Evolutionary conservation across 164 flowering plant genomes (phyloP).

Genomic region (Tinospora cordifolia): DNA sequence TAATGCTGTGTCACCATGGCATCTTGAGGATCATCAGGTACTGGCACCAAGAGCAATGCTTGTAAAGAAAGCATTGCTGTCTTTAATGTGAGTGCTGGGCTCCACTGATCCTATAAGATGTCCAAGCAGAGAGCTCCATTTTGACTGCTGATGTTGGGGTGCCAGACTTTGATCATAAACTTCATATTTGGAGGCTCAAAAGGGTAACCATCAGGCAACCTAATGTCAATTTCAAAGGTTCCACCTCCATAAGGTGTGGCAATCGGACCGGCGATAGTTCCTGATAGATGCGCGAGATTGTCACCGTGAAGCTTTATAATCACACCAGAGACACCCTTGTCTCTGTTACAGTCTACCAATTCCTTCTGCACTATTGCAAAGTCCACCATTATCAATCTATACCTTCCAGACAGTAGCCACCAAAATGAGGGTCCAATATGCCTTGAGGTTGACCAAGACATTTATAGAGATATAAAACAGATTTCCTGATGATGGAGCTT

Average conservation of each 20-base stretch:
- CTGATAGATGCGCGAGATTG: conserved; percentile 57
- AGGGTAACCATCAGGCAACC: conserved; percentile 90
- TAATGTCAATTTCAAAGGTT: conserved; percentile 67
- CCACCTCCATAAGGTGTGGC: conserved; percentile 96
- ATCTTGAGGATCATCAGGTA: conserved; percentile 97
- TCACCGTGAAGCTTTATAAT: conserved; percentile 51
- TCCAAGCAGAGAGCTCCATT: conserved; percentile 98
- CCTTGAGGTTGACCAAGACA: no score
- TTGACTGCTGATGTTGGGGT: conserved; percentile 95
- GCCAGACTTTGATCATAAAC: conserved; percentile 94
- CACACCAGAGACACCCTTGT: conserved; percentile 56
- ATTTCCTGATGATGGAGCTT: no score
- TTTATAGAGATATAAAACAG: no score
- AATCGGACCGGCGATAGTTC: conserved; percentile 75
- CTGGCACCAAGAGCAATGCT: conserved; percentile 91
- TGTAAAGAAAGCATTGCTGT: conserved; percentile 91
- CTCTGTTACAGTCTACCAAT: conserved; percentile 67
- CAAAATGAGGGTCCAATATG: no score
- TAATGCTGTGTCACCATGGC: conserved; percentile 98
- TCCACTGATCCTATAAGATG: conserved; percentile 95
- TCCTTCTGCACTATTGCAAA: conserved; percentile 98
- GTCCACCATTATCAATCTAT: no score
- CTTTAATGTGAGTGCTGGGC: conserved; percentile 94
- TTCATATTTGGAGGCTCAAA: conserved; percentile 96
- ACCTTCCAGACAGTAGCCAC: no score